Percentiles rank a stretch among this genome's conserved stretches.
Evolutionary conservation across 441 rosid genomes (phyloP).

Genomic region (Brassica hybrid): DNA sequence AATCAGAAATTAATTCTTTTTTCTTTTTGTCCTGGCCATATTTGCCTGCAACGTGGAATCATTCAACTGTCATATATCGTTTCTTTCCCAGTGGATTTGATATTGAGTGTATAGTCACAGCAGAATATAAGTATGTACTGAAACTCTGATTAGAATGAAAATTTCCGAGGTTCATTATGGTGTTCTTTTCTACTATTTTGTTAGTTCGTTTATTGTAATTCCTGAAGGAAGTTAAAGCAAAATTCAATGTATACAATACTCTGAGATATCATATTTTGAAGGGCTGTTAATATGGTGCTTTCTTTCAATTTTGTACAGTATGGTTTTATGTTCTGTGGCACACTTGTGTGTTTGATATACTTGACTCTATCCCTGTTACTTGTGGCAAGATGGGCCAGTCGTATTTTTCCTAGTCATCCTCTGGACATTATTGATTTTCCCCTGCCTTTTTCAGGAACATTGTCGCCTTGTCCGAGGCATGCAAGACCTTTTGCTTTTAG

Average conservation of each 20-base stretch:
- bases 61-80: constrained; percentile 43
- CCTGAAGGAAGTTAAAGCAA: constrained; percentile 30
- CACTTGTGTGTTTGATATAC: constrained; percentile 21
- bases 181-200: constrained; percentile 33
- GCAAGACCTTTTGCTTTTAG: constrained; percentile 59
- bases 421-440: constrained; percentile 32
- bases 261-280: constrained; percentile 26
- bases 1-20: constrained; percentile 34
- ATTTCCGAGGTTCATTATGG: constrained; percentile 35
- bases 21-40: constrained; percentile 30
- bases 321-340: constrained; percentile 16
- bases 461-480: constrained; percentile 50
- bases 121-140: constrained; percentile 42
- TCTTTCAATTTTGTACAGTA: constrained; percentile 4
- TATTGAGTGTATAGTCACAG: constrained; percentile 40
- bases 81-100: constrained; percentile 41
- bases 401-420: constrained; percentile 26
- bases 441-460: constrained; percentile 27
- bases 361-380: constrained; percentile 22
- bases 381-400: constrained; percentile 29
- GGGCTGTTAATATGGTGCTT: constrained; percentile 18
- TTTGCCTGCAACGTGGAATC: constrained; percentile 29
- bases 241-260: constrained; percentile 31
- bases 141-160: constrained; percentile 43
- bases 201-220: constrained; percentile 34